phyloP scores from a whole-genome alignment of 805 yeast genomes.

The Yarrowia divulgata region DNA sequence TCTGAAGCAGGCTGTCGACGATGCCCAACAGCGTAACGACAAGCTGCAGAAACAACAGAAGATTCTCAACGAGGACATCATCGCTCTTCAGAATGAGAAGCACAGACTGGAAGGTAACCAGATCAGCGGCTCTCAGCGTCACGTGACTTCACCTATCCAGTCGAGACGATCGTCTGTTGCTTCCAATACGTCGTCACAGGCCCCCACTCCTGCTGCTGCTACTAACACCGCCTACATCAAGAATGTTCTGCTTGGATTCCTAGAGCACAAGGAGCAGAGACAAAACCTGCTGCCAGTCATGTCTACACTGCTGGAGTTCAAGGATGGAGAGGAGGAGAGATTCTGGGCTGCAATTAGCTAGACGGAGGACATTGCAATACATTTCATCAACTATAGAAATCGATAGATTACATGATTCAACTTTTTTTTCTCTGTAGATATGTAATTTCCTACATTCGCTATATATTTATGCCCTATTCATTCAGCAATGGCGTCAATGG shows the following conservation, averaged over 20 bases:
- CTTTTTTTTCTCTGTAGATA: neutral
- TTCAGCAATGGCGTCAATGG: conserved; percentile 5
- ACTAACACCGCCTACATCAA: conserved; percentile 78
- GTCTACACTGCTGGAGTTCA: conserved; percentile 72
- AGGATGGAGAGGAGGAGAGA: conserved; percentile 74
- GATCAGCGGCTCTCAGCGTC: conserved; percentile 33
- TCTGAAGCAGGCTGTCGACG: conserved; percentile 51
- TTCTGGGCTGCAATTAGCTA: conserved; percentile 59
- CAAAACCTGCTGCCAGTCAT: conserved; percentile 84
- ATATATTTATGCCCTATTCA: conserved; percentile 10
- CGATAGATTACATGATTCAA: neutral
- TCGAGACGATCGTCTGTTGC: conserved; percentile 40
- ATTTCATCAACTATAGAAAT: neutral
- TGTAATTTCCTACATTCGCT: neutral
- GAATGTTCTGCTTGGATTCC: conserved; percentile 87
- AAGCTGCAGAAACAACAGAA: conserved; percentile 50
- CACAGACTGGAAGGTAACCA: conserved; percentile 41
- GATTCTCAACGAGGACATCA: conserved; percentile 49
- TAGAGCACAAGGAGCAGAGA: conserved; percentile 93
- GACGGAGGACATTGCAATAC: neutral
- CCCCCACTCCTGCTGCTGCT: conserved; percentile 41
- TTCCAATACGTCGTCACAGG: conserved; percentile 37
- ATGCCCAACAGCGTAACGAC: conserved; percentile 50
- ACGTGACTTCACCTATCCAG: conserved; percentile 15
- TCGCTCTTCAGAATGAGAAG: conserved; percentile 46